These are phyloP conservation scores for Aspergillus costaricaensis DNA, from an alignment of 2,329 filamentous ascomycete genomes.

Conservation along the genomic window DNA sequence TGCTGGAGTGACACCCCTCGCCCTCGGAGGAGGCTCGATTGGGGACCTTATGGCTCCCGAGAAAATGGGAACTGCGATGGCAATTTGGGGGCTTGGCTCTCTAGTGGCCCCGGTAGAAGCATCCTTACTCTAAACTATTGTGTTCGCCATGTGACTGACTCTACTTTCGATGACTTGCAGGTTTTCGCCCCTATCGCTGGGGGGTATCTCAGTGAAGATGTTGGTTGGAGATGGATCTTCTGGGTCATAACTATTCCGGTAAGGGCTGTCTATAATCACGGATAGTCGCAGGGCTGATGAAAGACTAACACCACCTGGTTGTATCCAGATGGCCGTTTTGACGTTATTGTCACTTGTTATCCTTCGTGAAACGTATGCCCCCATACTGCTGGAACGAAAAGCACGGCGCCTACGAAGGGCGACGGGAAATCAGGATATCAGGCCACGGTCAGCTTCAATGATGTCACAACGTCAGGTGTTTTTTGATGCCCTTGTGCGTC, in stretches of 20 bases:
- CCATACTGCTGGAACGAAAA: slow-evolving; percentile 31
- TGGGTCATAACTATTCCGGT: slow-evolving; percentile 43
- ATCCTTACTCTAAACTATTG: too few relatives aligned
- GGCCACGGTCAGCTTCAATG: slow-evolving; percentile 32
- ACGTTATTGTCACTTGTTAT: slow-evolving; percentile 27
- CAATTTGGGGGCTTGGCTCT: not conserved
- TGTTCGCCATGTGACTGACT: too few relatives aligned
- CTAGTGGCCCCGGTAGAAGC: too few relatives aligned
- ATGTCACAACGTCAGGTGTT: slow-evolving; percentile 42
- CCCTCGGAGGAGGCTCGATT: not conserved
- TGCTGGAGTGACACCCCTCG: not conserved
- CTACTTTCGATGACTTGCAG: too few relatives aligned
- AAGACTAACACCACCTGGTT: not conserved
- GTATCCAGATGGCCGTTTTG: slow-evolving; percentile 21
- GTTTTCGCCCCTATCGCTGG: not conserved
- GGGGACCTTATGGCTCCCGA: not conserved
- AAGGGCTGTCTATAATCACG: not conserved
- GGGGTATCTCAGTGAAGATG: not conserved
- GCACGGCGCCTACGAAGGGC: slow-evolving; percentile 30
- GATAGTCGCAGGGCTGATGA: too few relatives aligned
- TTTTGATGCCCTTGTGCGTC: slow-evolving; percentile 49
- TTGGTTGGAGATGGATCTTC: slow-evolving; percentile 23
- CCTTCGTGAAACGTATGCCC: slow-evolving; percentile 34
- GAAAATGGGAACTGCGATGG: not conserved
- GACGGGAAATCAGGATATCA: slow-evolving; percentile 25